Base-by-base conservation (phyloP, 2,329 filamentous ascomycete species). In the Xylariomycetidae sp. region DNA sequence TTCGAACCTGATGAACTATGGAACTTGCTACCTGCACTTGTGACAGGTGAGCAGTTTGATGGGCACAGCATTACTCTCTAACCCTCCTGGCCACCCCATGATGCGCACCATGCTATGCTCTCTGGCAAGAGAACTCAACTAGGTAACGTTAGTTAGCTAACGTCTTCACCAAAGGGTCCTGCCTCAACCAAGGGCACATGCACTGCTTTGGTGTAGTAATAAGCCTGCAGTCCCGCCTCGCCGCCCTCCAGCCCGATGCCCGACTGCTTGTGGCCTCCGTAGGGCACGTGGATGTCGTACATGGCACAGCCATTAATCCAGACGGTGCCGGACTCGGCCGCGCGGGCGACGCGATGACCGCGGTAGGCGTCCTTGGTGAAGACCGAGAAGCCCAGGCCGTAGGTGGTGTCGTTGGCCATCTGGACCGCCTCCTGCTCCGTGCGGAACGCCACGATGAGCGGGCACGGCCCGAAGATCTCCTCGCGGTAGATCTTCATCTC, bases 331-430 rank as follows among this genome's bases (percentile, higher is more conserved):
- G 34, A 13, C 7, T 31, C 25, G 8, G 31, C 26, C 6, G 10
- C 16, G 15, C 19, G n/a, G 4, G 19, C 22, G 17, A 38, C 19
- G 7, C 36, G 36, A 17, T 31, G 15, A 4, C 24, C 32, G 16
- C 29, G 25, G 7, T 23, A 9, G 57, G 82, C 64, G 59, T 79
- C 72, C 48, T 56, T 71, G 40, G 78, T 82, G 65, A 80, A 76
- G 20, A 82, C 65, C 38, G 75, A 77, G 31, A 77, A 72, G 43
- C 75, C 77, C 35, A 83, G 70, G 53, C 78, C 79, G 60, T 79
- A 82, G 39, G 59, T 74, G 43, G 71, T 74, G 57, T 64, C 61
- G 65, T 84, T 83, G 38, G 68, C 76, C 35, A 74, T 60, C 46
- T 64, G 62, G 59, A 83, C 72, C 40, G 68, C 76, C 31, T 83